These are phyloP conservation scores for Echium plantagineum DNA, from an alignment of 257 asterid genomes.

Conservation along the genomic window DNA sequence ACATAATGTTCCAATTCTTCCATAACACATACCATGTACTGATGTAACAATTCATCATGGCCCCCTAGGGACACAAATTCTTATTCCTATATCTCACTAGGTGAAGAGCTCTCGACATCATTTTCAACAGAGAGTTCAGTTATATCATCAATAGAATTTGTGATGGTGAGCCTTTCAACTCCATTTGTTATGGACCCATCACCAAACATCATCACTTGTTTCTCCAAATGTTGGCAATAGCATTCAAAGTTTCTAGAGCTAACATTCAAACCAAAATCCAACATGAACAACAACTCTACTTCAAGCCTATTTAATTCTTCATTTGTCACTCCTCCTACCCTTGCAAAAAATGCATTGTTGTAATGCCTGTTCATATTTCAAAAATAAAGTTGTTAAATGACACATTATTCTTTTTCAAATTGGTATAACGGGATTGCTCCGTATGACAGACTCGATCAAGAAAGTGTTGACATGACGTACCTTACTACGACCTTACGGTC, in stretches of 20 bases:
- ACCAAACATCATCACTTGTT: slow-evolving; percentile 41
- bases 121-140: slow-evolving; percentile 44
- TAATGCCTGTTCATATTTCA: slow-evolving; percentile 44
- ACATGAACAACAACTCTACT: slow-evolving; percentile 56
- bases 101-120: slow-evolving; percentile 36
- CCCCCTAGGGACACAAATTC: too few relatives aligned
- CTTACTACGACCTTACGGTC: too few relatives aligned
- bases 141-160: slow-evolving; percentile 30
- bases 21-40: too few relatives aligned
- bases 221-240: slow-evolving; percentile 83
- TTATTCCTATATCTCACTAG: slow-evolving; percentile 5
- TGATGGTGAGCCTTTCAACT: slow-evolving; percentile 18
- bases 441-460: too few relatives aligned
- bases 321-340: slow-evolving; percentile 82
- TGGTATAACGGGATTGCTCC: too few relatives aligned
- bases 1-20: too few relatives aligned
- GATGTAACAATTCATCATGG: too few relatives aligned
- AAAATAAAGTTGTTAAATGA: not conserved
- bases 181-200: slow-evolving; percentile 9
- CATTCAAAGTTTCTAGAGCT: slow-evolving; percentile 58
- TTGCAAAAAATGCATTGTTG: slow-evolving; percentile 71
- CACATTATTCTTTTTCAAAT: not conserved
- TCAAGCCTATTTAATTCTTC: slow-evolving; percentile 61
- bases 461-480: too few relatives aligned
- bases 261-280: slow-evolving; percentile 55